Evolutionary conservation across 2,329 filamentous ascomycete genomes (phyloP).

Genomic region (Lachnellula arida): DNA sequence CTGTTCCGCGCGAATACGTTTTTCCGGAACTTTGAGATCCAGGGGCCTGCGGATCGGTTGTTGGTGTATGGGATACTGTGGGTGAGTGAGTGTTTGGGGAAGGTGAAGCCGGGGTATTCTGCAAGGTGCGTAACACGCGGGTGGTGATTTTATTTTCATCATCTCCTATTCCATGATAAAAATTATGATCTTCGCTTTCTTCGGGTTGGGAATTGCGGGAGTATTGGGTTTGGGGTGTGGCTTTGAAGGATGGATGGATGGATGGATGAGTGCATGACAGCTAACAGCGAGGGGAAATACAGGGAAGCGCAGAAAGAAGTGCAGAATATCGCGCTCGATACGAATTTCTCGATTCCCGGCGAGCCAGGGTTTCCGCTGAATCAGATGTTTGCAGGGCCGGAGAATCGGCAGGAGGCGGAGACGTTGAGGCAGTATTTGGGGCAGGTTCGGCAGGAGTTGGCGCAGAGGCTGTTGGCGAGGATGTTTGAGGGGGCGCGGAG

Average conservation of each 20-base stretch:
- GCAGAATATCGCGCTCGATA: constrained; percentile 85
- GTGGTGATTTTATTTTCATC: constrained; percentile 30
- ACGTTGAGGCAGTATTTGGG: constrained; percentile 81
- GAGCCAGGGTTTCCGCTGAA: constrained; percentile 92
- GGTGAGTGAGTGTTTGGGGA: constrained; percentile 81
- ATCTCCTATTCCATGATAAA: neutral
- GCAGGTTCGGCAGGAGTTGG: constrained; percentile 91
- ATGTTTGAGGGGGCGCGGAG: constrained; percentile 82
- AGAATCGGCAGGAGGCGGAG: constrained; percentile 85
- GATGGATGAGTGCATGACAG: neutral
- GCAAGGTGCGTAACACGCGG: too few species aligned
- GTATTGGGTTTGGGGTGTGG: neutral
- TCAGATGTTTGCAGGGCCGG: constrained; percentile 90
- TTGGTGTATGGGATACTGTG: constrained; percentile 97
- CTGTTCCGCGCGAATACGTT: constrained; percentile 98
- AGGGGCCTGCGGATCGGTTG: constrained; percentile 88
- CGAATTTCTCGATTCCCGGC: constrained; percentile 88
- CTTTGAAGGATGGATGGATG: neutral
- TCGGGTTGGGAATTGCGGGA: neutral
- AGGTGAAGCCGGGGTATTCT: constrained; percentile 72
- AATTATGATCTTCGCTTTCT: neutral
- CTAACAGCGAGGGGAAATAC: neutral
- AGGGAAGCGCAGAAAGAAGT: constrained; percentile 65
- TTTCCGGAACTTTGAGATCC: constrained; percentile 99
- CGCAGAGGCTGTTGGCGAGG: constrained; percentile 72